phyloP scores from a whole-genome alignment of 108 stramenopile species.

The Thalassiosira profunda region DNA sequence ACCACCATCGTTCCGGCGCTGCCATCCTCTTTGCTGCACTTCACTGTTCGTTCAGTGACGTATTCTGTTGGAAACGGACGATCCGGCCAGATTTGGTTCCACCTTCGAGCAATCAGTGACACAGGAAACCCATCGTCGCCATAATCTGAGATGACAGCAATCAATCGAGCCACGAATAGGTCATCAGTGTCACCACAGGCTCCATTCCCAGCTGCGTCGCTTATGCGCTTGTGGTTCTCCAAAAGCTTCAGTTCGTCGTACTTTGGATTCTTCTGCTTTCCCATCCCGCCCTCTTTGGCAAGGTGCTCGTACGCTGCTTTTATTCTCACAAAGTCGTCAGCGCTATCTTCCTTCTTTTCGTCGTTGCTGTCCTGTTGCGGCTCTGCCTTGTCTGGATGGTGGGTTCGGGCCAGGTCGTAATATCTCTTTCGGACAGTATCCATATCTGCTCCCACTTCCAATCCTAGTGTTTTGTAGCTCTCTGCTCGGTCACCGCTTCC shows the following conservation, averaged over 20 bases:
- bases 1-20: conserved; percentile 4
- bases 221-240: conserved; percentile 18
- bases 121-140: conserved; percentile 78
- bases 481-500: conserved; percentile 62
- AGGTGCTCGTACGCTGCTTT: conserved; percentile 53
- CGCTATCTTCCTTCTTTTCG: neutral
- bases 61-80: conserved; percentile 69
- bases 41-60: conserved; percentile 30
- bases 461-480: conserved; percentile 59
- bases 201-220: conserved; percentile 1
- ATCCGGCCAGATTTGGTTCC: conserved; percentile 92
- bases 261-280: conserved; percentile 54
- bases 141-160: conserved; percentile 83
- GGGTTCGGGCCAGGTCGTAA: conserved; percentile 44
- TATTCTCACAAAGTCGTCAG: conserved; percentile 26
- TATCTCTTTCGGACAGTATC: conserved; percentile 52
- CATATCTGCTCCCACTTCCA: conserved; percentile 33
- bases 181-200: conserved; percentile 43
- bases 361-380: conserved; percentile 11
- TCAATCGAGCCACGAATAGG: conserved; percentile 70
- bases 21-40: neutral
- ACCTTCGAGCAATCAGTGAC: conserved; percentile 64
- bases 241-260: conserved; percentile 38
- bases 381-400: conserved; percentile 69
- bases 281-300: conserved; percentile 48